Percentiles rank a stretch among this genome's conserved stretches.
Evolutionary conservation across 129 eudicot genomes (phyloP).

Genomic region (Mikania micrantha): DNA sequence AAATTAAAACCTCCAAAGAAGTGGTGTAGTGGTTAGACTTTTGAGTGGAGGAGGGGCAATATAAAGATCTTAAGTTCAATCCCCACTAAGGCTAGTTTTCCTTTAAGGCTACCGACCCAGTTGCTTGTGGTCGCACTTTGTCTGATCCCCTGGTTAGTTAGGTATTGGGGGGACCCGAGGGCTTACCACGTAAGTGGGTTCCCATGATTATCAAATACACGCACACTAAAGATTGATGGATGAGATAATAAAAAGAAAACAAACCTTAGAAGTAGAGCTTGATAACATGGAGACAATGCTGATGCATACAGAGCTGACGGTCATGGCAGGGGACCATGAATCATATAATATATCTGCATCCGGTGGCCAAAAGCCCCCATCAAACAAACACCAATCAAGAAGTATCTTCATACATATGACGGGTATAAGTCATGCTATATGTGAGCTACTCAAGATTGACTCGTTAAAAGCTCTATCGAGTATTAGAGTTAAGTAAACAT

Average conservation of each 20-base stretch:
- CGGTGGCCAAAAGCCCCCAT: not conserved
- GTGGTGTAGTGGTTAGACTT: too few relatives aligned
- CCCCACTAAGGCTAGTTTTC: too few relatives aligned
- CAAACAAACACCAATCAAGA: not conserved
- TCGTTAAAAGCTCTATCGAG: not conserved
- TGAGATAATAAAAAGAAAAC: not conserved
- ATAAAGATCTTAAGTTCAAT: too few relatives aligned
- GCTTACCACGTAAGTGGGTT: too few relatives aligned
- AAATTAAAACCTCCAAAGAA: too few relatives aligned
- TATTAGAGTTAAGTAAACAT: not conserved
- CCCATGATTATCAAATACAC: too few relatives aligned
- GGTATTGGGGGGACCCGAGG: too few relatives aligned
- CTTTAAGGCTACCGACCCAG: too few relatives aligned
- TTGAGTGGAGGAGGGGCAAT: too few relatives aligned
- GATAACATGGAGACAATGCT: slow-evolving; percentile 78
- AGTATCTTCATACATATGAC: not conserved
- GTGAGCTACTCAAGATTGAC: not conserved
- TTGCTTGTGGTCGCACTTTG: too few relatives aligned
- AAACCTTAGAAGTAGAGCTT: slow-evolving; percentile 64
- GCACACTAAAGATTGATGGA: not conserved
- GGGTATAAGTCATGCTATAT: not conserved
- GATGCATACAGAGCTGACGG: slow-evolving; percentile 74
- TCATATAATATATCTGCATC: slow-evolving; percentile 76
- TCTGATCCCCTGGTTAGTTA: too few relatives aligned
- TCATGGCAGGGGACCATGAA: slow-evolving; percentile 94